Percentiles rank a stretch among this genome's conserved stretches.
Conservation (phyloP, 169 alveolate genomes). For the Theileria equi region DNA sequence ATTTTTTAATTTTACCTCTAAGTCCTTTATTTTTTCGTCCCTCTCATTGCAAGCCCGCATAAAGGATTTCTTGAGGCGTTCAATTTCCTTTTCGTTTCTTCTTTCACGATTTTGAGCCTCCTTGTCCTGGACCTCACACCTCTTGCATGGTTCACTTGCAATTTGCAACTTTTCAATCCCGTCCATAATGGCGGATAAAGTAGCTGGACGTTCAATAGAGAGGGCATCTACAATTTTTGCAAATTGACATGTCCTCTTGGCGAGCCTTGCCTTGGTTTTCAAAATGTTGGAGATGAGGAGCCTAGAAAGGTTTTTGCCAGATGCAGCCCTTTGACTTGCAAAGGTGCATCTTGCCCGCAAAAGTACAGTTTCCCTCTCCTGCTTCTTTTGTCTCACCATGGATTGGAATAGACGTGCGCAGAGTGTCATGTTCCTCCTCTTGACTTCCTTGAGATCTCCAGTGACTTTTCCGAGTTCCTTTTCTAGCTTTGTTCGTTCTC, state of each 20-base stretch:
- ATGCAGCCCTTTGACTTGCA: constrained; percentile 1
- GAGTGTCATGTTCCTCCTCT: background rate
- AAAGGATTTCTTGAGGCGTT: constrained; percentile 24
- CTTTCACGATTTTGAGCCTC: background rate
- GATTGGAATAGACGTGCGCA: constrained; percentile 1
- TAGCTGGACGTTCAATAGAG: constrained; percentile 26
- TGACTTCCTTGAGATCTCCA: constrained; percentile 10
- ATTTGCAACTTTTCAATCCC: constrained; percentile 11
- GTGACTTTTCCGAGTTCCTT: constrained; percentile 20
- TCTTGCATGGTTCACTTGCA: too few relatives aligned
- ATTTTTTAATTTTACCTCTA: constrained; percentile 1
- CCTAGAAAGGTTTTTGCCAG: background rate
- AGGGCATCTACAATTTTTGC: constrained; percentile 17
- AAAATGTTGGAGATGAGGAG: constrained; percentile 27
- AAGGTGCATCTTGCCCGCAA: background rate
- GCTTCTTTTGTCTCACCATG: background rate
- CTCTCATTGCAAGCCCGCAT: constrained; percentile 31
- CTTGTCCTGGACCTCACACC: background rate
- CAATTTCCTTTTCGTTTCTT: background rate
- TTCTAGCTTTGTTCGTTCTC: constrained; percentile 2
- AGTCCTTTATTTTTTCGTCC: constrained; percentile 15
- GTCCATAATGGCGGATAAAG: constrained; percentile 18
- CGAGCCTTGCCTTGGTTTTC: constrained; percentile 45
- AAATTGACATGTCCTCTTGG: constrained; percentile 38
- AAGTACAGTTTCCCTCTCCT: constrained; percentile 7